Evolutionary conservation across 108 stramenopile species (phyloP).

Genomic region (Asterionellopsis glacialis): DNA sequence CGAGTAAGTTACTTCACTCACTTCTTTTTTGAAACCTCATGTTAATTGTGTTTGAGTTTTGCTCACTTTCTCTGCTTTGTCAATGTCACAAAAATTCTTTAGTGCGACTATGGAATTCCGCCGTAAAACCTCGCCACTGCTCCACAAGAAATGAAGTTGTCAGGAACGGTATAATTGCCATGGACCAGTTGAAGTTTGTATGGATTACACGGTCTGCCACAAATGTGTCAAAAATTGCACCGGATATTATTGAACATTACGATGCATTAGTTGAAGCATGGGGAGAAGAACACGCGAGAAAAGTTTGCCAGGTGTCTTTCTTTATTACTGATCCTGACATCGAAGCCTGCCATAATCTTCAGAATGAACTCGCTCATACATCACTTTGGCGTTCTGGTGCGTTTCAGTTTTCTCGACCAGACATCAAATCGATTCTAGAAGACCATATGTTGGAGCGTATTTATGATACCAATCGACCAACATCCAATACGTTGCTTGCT

Average conservation of each 20-base stretch:
- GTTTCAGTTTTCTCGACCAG: conserved; percentile 20
- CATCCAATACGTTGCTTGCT: conserved; percentile 18
- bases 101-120: conserved; percentile 24
- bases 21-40: too few species aligned
- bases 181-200: conserved; percentile 24
- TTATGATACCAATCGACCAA: too few species aligned
- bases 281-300: conserved; percentile 26
- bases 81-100: conserved; percentile 5
- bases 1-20: too few species aligned
- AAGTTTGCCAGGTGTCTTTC: conserved; percentile 30
- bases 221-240: conserved; percentile 22
- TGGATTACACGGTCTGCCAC: conserved; percentile 36
- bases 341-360: conserved; percentile 12
- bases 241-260: conserved; percentile 25
- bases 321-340: conserved; percentile 29
- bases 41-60: too few species aligned
- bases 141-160: not conserved
- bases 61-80: too few species aligned
- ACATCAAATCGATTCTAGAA: conserved; percentile 21
- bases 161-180: not conserved
- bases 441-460: conserved; percentile 27
- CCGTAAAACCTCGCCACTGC: conserved; percentile 17
- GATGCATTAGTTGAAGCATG: conserved; percentile 23
- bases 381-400: conserved; percentile 13
- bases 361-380: conserved; percentile 10